These are phyloP conservation scores for Cutaneotrichosporon daszewskae DNA, from an alignment of 1,284 basidiomycete species.

Conservation along the genomic window DNA sequence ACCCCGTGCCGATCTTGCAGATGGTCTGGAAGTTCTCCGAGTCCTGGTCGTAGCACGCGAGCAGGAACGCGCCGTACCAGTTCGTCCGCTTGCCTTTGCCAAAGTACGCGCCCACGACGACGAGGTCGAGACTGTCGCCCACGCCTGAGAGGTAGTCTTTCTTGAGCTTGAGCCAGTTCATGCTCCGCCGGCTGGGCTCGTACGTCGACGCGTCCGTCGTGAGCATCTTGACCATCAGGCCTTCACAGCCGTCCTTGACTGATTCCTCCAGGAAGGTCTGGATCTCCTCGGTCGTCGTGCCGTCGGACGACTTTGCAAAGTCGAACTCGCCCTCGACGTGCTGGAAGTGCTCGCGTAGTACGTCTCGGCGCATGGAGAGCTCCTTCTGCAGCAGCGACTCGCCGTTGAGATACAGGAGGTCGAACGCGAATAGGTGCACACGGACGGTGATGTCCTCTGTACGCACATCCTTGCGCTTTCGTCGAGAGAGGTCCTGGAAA, in stretches of 20 bases:
- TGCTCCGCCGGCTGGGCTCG: constrained; percentile 86
- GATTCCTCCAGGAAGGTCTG: constrained; percentile 91
- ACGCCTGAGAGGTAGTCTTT: constrained; percentile 97
- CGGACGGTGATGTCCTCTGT: constrained; percentile 55
- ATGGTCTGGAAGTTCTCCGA: constrained; percentile 89
- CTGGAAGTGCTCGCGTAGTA: constrained; percentile 74
- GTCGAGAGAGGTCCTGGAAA: constrained; percentile 79
- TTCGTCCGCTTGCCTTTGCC: constrained; percentile 97
- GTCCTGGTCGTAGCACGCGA: constrained; percentile 89
- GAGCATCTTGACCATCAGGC: constrained; percentile 99
- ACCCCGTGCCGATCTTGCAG: constrained; percentile 98
- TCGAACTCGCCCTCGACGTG: constrained; percentile 83
- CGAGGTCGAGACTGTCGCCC: constrained; percentile 94
- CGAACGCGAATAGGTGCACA: constrained; percentile 56
- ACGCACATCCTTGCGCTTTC: constrained; percentile 79
- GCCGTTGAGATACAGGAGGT: constrained; percentile 55
- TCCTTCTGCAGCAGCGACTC: constrained; percentile 47
- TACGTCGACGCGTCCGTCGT: constrained; percentile 86
- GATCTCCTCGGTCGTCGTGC: constrained; percentile 87
- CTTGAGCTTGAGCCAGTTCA: constrained; percentile 99
- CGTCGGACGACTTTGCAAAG: constrained; percentile 86
- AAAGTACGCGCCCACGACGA: constrained; percentile 93
- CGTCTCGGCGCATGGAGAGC: constrained; percentile 60
- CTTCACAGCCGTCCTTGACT: constrained; percentile 97
- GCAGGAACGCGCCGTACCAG: constrained; percentile 90